A percentile compares a stretch with the other conserved stretches of the same genome.
phyloP scores from a whole-genome alignment of 495 filamentous ascomycete genomes.

The Penicilliopsis zonata region DNA sequence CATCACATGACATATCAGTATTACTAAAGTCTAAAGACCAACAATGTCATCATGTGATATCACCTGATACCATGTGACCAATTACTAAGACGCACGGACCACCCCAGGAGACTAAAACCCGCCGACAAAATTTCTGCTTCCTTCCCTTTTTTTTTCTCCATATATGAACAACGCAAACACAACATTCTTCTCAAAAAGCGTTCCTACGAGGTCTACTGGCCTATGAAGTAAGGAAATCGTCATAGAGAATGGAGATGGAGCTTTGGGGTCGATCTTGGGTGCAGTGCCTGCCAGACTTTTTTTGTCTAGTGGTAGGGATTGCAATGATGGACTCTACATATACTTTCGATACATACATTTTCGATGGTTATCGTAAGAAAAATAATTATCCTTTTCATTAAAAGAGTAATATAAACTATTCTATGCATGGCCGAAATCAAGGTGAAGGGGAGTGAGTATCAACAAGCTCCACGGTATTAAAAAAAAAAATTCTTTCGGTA shows the following conservation, averaged over 20 bases:
- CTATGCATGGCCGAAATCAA: no score
- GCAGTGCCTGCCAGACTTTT: constrained; percentile 39
- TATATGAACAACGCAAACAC: constrained; percentile 57
- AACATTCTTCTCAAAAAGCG: constrained; percentile 54
- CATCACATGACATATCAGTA: not conserved
- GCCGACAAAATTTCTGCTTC: not conserved
- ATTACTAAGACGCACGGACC: constrained; percentile 9
- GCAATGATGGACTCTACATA: constrained; percentile 64
- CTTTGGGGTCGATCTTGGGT: constrained; percentile 54
- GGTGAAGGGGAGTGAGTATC: no score
- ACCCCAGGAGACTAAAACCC: constrained; percentile 8
- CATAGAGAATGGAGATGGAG: constrained; percentile 52
- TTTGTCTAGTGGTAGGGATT: constrained; percentile 41
- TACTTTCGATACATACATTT: no score
- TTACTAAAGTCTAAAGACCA: constrained; percentile 1
- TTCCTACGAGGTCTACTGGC: constrained; percentile 41
- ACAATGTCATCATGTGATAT: not conserved
- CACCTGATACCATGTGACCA: not conserved
- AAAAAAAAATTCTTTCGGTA: no score
- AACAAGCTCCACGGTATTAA: no score
- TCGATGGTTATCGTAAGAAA: no score
- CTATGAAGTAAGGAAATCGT: constrained; percentile 55
- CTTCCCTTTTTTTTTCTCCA: constrained; percentile 30
- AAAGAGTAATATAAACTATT: no score
- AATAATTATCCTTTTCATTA: no score